A percentile compares a stretch with the other conserved stretches of the same genome.
Evolutionary conservation across 2,329 filamentous ascomycete species (phyloP).

Genomic region (Lizonia empirigonia): DNA sequence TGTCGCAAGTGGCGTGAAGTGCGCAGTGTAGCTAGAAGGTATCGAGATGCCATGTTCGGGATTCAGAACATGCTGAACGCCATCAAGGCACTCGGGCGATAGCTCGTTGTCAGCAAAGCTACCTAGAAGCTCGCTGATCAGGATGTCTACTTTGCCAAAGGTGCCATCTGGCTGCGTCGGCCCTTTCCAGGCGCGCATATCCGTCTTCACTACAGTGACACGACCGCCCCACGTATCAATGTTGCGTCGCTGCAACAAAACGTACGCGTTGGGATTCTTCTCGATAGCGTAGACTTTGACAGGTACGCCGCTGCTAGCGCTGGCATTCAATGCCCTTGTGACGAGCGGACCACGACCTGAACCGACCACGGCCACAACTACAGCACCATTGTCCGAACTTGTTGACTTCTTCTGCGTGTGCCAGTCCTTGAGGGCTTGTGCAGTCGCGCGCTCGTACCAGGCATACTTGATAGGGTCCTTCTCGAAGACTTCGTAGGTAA

Average conservation of each 20-base stretch:
- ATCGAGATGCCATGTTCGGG: constrained; percentile 87
- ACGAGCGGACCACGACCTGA: constrained; percentile 92
- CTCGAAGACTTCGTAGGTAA: constrained; percentile 98
- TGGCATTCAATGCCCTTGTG: constrained; percentile 82
- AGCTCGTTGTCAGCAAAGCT: constrained; percentile 98
- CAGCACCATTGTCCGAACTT: constrained; percentile 70
- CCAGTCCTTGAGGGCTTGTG: constrained; percentile 82
- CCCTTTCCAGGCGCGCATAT: constrained; percentile 96
- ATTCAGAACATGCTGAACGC: constrained; percentile 88
- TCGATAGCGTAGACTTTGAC: constrained; percentile 92
- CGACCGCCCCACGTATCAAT: constrained; percentile 74
- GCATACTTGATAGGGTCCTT: constrained; percentile 98
- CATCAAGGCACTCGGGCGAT: constrained; percentile 94
- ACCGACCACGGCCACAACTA: constrained; percentile 90
- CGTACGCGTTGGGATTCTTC: constrained; percentile 98
- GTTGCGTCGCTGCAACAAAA: constrained; percentile 88
- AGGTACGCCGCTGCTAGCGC: constrained; percentile 72
- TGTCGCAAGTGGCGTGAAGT: constrained; percentile 88
- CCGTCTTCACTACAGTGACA: constrained; percentile 90
- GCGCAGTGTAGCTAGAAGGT: constrained; percentile 89
- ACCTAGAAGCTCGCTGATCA: constrained; percentile 91
- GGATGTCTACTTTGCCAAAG: constrained; percentile 79
- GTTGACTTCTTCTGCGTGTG: constrained; percentile 72
- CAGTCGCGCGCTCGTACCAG: constrained; percentile 88
- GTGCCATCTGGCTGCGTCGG: constrained; percentile 63